Conservation (phyloP, 345 rosid species). For the Xanthoceras sorbifolium region DNA sequence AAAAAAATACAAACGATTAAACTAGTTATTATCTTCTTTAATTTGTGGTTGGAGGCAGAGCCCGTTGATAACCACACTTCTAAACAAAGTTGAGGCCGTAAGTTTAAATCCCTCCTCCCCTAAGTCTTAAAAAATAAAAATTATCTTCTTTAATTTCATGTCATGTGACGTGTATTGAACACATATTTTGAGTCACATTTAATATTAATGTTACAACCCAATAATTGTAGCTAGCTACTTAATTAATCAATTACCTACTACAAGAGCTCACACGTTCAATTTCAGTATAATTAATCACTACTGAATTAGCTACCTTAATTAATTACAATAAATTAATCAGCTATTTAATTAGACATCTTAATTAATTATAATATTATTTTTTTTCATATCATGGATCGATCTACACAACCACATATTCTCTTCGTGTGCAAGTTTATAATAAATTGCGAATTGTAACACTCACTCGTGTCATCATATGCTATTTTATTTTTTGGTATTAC, state of each 20-base stretch:
- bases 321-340: too few relatives aligned
- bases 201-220: background rate
- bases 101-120: too few relatives aligned
- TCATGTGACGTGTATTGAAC: background rate
- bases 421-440: slow-evolving; percentile 9
- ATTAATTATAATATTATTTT: background rate
- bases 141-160: background rate
- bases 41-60: too few relatives aligned
- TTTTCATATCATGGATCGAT: background rate
- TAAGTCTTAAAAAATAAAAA: too few relatives aligned
- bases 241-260: background rate
- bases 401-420: background rate
- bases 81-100: too few relatives aligned
- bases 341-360: too few relatives aligned
- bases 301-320: background rate
- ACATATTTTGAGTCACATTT: background rate
- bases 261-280: background rate
- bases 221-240: background rate
- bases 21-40: too few relatives aligned
- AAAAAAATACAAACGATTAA: too few relatives aligned
- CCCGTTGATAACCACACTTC: too few relatives aligned
- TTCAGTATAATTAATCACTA: background rate
- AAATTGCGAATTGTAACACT: background rate
- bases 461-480: background rate
- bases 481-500: background rate